Evolutionary conservation across 805 yeast genomes (phyloP).

Genomic region (Cyberlindnera bimundalis): DNA sequence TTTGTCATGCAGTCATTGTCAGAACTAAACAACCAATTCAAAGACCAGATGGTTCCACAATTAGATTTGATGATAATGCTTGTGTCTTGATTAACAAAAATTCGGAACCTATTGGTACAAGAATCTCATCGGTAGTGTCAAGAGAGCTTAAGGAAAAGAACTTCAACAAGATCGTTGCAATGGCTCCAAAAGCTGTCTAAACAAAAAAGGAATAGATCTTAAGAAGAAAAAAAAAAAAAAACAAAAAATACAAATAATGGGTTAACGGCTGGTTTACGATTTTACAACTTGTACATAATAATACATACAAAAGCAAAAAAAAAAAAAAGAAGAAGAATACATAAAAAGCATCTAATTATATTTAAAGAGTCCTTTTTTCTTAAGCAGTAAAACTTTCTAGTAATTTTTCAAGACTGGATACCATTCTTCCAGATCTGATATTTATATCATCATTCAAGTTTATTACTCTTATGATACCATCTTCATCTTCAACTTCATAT

Average conservation of each 20-base stretch:
- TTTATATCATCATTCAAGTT: slow-evolving; percentile 14
- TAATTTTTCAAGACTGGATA: slow-evolving; percentile 11
- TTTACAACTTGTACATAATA: slow-evolving; percentile 10
- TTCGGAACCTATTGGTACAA: slow-evolving; percentile 91
- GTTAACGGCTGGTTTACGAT: slow-evolving; percentile 6
- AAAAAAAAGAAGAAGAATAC: no score
- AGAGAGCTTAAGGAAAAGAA: slow-evolving; percentile 83
- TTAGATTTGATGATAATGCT: slow-evolving; percentile 93
- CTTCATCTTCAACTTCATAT: slow-evolving; percentile 14
- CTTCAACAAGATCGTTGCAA: slow-evolving; percentile 78
- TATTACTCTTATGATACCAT: slow-evolving; percentile 13
- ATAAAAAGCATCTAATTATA: no score
- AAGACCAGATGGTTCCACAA: slow-evolving; percentile 82
- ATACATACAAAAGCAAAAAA: neutral
- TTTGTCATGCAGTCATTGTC: slow-evolving; percentile 91
- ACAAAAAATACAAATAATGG: neutral
- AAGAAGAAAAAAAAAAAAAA: neutral
- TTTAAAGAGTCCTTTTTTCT: no score
- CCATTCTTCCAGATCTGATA: slow-evolving; percentile 11
- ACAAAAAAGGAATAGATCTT: no score
- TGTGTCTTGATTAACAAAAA: slow-evolving; percentile 91
- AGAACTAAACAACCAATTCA: slow-evolving; percentile 76
- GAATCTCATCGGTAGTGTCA: slow-evolving; percentile 88
- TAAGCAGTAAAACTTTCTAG: slow-evolving; percentile 17
- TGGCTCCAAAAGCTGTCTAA: slow-evolving; percentile 83